A percentile compares a stretch with the other conserved stretches of the same genome.
Evolutionary conservation across 768 basidiomycete species (phyloP).

Genomic region (Clitopilus passeckerianus): DNA sequence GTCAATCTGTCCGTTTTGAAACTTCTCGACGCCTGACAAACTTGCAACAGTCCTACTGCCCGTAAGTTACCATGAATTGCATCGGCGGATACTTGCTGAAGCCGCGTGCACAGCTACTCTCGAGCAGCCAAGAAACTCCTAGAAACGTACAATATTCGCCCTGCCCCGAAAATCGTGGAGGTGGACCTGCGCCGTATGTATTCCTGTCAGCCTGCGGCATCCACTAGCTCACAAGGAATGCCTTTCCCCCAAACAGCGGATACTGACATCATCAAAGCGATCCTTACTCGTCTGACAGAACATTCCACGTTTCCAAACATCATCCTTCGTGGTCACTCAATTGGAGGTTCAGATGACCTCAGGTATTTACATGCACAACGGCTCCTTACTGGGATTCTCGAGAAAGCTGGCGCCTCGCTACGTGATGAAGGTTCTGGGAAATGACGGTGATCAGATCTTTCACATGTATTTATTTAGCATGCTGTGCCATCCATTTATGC

Average conservation of each 20-base stretch:
- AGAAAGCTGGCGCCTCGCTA: conserved; percentile 39
- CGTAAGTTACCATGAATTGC: conserved; percentile 37
- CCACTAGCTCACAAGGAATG: not conserved
- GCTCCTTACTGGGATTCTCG: conserved; percentile 37
- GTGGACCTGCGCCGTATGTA: conserved; percentile 62
- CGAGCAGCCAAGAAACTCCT: conserved; percentile 54
- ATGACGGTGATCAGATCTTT: conserved; percentile 2
- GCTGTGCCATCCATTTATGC: not conserved
- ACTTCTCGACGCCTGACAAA: not conserved
- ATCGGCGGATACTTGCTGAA: not conserved
- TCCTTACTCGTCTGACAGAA: conserved; percentile 62
- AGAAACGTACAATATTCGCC: conserved; percentile 51
- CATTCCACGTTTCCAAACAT: conserved; percentile 76
- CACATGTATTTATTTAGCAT: not conserved
- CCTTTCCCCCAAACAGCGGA: conserved; percentile 41
- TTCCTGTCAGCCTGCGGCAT: conserved; percentile 7
- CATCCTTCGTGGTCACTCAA: conserved; percentile 53
- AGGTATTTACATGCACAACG: conserved; percentile 44
- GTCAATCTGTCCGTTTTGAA: conserved; percentile 9
- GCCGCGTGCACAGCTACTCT: not conserved
- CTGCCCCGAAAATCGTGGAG: conserved; percentile 66
- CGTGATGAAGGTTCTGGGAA: conserved; percentile 13
- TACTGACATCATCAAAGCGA: conserved; percentile 52
- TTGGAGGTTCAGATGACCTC: conserved; percentile 67
- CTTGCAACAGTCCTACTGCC: conserved; percentile 59